Percentiles rank a stretch among this genome's conserved stretches.
Conservation (phyloP, 768 basidiomycete species). For the Trametes cingulata region DNA sequence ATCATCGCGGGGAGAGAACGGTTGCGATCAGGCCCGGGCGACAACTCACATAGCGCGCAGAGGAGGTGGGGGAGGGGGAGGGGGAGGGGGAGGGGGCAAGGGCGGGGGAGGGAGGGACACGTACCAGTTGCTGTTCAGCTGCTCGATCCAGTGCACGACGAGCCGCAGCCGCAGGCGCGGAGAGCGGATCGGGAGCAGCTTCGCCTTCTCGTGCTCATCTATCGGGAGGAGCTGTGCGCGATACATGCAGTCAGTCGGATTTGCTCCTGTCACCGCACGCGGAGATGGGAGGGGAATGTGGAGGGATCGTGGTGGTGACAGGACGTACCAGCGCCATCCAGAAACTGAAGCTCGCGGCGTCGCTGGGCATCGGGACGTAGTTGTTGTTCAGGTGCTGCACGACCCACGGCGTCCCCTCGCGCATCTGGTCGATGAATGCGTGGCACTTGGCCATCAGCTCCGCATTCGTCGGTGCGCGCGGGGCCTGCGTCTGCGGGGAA, state of each 20-base stretch:
- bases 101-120: conserved; percentile 20
- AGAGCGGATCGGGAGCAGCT: conserved; percentile 80
- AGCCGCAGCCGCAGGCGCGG: conserved; percentile 77
- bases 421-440: conserved; percentile 59
- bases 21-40: conserved; percentile 12
- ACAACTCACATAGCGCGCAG: not conserved
- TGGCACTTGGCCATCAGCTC: conserved; percentile 55
- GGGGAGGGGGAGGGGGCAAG: conserved; percentile 26
- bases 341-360: conserved; percentile 75
- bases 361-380: conserved; percentile 74
- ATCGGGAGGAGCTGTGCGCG: conserved; percentile 68
- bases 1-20: conserved; percentile 5
- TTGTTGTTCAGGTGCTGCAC: conserved; percentile 81
- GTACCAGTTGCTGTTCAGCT: conserved; percentile 60
- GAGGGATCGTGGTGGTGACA: not conserved
- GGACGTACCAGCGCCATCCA: conserved; percentile 80
- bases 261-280: not conserved
- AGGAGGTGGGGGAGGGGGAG: not conserved
- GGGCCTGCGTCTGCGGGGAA: not conserved
- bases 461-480: conserved; percentile 27
- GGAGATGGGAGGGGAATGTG: no score
- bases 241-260: not conserved
- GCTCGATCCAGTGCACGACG: conserved; percentile 95
- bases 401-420: conserved; percentile 87
- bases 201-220: conserved; percentile 86